Conservation (phyloP, 805 yeast species). For the Nakazawaea anatomiae region DNA sequence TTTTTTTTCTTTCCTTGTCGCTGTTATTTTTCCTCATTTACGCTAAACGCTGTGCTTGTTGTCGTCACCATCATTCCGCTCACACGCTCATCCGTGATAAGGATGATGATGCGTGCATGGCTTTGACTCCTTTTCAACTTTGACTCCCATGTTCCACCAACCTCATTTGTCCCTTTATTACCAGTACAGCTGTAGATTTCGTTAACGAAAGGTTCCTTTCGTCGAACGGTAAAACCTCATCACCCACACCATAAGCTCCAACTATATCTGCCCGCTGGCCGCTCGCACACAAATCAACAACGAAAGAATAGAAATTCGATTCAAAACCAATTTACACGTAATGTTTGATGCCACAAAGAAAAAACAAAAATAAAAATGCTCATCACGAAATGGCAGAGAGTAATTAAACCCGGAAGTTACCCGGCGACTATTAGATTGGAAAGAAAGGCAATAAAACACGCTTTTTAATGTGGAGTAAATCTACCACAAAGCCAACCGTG, state of each 20-base stretch:
- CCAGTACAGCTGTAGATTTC: too few relatives aligned
- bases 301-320: too few relatives aligned
- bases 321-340: neutral
- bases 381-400: neutral
- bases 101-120: neutral
- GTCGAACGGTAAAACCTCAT: neutral
- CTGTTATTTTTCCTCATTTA: neutral
- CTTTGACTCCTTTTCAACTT: too few relatives aligned
- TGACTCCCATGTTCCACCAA: too few relatives aligned
- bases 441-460: too few relatives aligned
- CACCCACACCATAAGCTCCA: neutral
- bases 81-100: neutral
- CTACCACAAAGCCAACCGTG: too few relatives aligned
- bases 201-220: too few relatives aligned
- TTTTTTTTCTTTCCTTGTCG: neutral
- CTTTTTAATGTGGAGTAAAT: slow-evolving; percentile 8
- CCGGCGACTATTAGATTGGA: neutral
- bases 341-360: neutral
- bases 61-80: neutral
- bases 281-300: neutral
- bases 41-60: neutral
- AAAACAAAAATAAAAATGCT: too few relatives aligned
- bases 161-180: too few relatives aligned
- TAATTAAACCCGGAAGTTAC: neutral
- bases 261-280: neutral